A percentile compares a stretch with the other conserved stretches of the same genome.
Conservation (phyloP, 352 stramenopile species). For the Thalassiosira hispida region DNA sequence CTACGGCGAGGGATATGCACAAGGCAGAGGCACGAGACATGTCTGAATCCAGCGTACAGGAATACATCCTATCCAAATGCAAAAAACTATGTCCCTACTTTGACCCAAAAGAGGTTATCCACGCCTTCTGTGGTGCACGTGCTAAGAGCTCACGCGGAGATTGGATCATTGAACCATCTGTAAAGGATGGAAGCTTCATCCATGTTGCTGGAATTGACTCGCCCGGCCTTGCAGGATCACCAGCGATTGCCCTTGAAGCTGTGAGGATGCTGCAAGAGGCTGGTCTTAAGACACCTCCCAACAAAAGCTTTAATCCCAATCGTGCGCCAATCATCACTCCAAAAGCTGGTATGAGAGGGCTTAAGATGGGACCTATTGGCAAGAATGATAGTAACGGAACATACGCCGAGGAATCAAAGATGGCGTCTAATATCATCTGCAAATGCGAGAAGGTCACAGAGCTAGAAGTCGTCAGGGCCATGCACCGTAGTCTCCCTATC, state of each 20-base stretch:
- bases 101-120: conserved; percentile 75
- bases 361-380: conserved; percentile 72
- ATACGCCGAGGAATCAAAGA: conserved; percentile 55
- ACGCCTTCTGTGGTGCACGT: conserved; percentile 78
- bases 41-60: conserved; percentile 59
- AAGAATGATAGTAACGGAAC: conserved; percentile 73
- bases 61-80: conserved; percentile 84
- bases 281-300: conserved; percentile 54
- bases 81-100: conserved; percentile 75
- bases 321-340: conserved; percentile 79
- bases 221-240: conserved; percentile 76
- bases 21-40: conserved; percentile 64
- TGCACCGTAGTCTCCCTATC: conserved; percentile 72
- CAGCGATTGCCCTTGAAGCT: conserved; percentile 78
- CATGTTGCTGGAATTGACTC: conserved; percentile 82
- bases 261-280: conserved; percentile 67
- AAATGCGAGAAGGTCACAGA: conserved; percentile 85
- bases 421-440: conserved; percentile 78
- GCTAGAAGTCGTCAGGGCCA: conserved; percentile 73
- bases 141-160: conserved; percentile 73
- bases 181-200: conserved; percentile 72
- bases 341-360: conserved; percentile 64
- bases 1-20: conserved; percentile 75
- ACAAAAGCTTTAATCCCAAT: conserved; percentile 76
- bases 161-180: conserved; percentile 82